These are phyloP conservation scores for Chlamydomonas schloesseri DNA, from an alignment of 139 green algal genomes.

Conservation along the genomic window DNA sequence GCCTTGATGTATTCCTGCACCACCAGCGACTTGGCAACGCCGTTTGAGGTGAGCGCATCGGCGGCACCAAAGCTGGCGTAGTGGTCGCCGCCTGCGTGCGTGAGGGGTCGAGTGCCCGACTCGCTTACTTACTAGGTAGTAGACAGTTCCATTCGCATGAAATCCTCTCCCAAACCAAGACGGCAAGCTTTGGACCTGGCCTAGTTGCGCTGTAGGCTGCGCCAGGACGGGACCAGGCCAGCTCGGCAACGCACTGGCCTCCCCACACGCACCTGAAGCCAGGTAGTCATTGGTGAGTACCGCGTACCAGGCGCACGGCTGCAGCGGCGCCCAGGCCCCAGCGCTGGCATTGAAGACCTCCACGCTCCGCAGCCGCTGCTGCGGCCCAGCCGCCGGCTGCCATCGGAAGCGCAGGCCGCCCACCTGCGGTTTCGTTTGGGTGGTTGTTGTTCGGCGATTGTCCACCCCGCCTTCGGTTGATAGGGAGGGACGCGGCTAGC, in stretches of 20 bases:
- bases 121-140: no score
- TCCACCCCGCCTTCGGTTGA: no score
- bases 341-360: neutral
- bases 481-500: no score
- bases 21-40: neutral
- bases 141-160: no score
- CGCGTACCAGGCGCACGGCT: neutral
- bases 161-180: no score
- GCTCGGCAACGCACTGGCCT: no score
- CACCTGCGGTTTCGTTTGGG: no score
- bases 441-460: no score
- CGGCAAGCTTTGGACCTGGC: no score
- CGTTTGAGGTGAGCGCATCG: neutral
- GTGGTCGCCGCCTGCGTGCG: conserved; percentile 13
- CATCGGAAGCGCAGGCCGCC: neutral
- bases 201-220: no score
- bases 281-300: conserved; percentile 10
- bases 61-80: conserved; percentile 3
- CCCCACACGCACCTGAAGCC: neutral
- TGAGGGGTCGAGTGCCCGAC: no score
- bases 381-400: neutral
- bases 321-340: neutral
- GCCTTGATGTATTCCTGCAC: neutral
- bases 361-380: neutral
- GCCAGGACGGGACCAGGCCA: no score